Percentiles rank a stretch among this genome's conserved stretches.
These are phyloP conservation scores for Byssochlamys sp. DNA, from an alignment of 2,329 filamentous ascomycete genomes.

Conservation along the genomic window DNA sequence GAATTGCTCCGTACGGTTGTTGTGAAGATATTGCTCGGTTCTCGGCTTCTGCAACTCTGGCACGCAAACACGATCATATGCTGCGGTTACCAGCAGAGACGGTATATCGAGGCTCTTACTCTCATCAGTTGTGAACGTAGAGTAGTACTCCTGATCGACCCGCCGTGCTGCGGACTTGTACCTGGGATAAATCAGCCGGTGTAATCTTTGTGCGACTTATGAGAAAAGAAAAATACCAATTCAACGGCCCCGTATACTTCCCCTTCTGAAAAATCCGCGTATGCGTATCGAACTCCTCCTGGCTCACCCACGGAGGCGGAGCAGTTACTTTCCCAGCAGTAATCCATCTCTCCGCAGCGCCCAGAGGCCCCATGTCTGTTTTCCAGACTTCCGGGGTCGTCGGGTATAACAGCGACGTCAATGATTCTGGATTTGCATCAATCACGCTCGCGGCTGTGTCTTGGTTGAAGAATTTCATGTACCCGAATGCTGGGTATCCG, in stretches of 20 bases:
- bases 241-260: conserved; percentile 4
- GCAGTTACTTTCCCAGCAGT: background rate
- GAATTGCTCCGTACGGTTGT: background rate
- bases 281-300: conserved; percentile 2
- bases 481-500: conserved; percentile 1
- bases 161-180: conserved; percentile 4
- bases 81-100: background rate
- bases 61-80: conserved; percentile 1
- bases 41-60: conserved; percentile 2
- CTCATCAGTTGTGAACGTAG: conserved; percentile 2
- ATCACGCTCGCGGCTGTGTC: background rate
- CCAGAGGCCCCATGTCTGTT: background rate
- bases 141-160: background rate
- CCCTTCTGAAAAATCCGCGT: conserved; percentile 2
- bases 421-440: background rate
- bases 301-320: conserved; percentile 4
- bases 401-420: background rate
- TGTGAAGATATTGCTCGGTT: conserved; percentile 1
- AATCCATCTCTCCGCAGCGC: conserved; percentile 3
- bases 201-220: background rate
- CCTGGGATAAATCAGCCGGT: background rate
- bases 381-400: background rate
- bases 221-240: background rate
- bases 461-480: conserved; percentile 5
- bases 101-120: conserved; percentile 2